These are phyloP conservation scores for Botryotinia globosa DNA, from an alignment of 2,329 filamentous ascomycete species.

Conservation along the genomic window DNA sequence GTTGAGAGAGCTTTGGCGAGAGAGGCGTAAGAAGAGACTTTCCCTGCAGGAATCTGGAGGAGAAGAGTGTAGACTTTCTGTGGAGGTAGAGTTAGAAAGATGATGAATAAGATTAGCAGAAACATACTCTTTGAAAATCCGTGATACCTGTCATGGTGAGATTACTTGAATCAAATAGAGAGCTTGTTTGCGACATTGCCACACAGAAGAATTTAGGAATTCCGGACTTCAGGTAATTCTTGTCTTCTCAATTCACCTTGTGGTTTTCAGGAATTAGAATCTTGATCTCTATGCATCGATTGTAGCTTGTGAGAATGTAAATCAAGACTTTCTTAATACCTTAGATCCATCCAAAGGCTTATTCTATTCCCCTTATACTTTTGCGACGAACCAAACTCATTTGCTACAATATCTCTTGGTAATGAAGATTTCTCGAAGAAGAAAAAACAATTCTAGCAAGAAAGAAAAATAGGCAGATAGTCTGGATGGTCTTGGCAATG, in stretches of 20 bases:
- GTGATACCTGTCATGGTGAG: slow-evolving; percentile 27
- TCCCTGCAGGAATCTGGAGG: slow-evolving; percentile 57
- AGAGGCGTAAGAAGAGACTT: slow-evolving; percentile 58
- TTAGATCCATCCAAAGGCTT: neutral
- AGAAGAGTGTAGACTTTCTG: slow-evolving; percentile 53
- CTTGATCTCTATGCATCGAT: neutral
- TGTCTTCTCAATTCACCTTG: neutral
- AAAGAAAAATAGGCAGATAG: neutral
- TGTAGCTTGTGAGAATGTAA: neutral
- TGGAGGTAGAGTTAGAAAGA: neutral
- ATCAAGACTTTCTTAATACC: neutral
- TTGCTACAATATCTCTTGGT: rapidly evolving
- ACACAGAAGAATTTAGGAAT: neutral
- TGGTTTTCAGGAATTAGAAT: neutral
- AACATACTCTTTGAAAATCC: slow-evolving; percentile 30
- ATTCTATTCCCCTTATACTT: neutral
- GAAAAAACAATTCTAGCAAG: neutral
- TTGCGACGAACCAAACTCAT: neutral
- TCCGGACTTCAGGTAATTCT: neutral
- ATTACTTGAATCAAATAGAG: neutral
- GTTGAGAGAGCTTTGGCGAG: slow-evolving; percentile 55
- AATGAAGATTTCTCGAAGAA: neutral
- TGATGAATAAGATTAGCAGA: neutral
- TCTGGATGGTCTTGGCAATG: neutral
- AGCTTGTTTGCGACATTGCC: neutral